Conservation (phyloP, 1,284 basidiomycete genomes). For the Ustilago esculenta region DNA sequence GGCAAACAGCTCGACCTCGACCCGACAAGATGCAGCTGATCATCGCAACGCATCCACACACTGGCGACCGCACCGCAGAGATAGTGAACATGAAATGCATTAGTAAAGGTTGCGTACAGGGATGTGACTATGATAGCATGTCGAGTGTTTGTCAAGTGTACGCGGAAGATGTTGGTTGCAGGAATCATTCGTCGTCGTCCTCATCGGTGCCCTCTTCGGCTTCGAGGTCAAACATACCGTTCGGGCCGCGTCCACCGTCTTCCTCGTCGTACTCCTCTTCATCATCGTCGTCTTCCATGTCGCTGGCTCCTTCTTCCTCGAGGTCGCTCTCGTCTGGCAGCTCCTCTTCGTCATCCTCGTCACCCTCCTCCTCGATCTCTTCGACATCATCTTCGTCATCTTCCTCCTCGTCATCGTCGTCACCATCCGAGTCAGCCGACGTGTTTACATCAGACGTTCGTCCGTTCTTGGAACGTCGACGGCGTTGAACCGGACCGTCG, state of each 20-base stretch:
- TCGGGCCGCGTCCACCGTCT: constrained; percentile 32
- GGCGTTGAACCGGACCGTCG: constrained; percentile 28
- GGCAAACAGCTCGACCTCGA: no score
- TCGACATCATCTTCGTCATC: constrained; percentile 15
- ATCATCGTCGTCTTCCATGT: constrained; percentile 48
- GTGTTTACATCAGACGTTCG: constrained; percentile 40
- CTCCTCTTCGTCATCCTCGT: constrained; percentile 37
- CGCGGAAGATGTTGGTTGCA: no score
- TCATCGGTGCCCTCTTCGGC: constrained; percentile 49
- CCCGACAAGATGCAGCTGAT: no score
- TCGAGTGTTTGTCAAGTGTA: no score
- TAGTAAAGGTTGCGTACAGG: background rate
- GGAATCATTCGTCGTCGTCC: constrained; percentile 43
- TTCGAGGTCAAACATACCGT: constrained; percentile 50
- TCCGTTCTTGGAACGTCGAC: constrained; percentile 30
- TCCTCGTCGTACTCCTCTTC: constrained; percentile 52
- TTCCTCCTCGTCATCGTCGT: constrained; percentile 40
- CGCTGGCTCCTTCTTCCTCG: constrained; percentile 42
- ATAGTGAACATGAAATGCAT: background rate
- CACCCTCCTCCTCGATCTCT: constrained; percentile 29
- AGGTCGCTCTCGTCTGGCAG: constrained; percentile 49
- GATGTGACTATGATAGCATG: background rate
- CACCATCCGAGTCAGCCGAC: constrained; percentile 40
- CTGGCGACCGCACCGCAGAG: no score
- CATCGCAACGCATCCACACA: no score